Evolutionary conservation across 768 basidiomycete genomes (phyloP).

Genomic region (Ramaria rubella): DNA sequence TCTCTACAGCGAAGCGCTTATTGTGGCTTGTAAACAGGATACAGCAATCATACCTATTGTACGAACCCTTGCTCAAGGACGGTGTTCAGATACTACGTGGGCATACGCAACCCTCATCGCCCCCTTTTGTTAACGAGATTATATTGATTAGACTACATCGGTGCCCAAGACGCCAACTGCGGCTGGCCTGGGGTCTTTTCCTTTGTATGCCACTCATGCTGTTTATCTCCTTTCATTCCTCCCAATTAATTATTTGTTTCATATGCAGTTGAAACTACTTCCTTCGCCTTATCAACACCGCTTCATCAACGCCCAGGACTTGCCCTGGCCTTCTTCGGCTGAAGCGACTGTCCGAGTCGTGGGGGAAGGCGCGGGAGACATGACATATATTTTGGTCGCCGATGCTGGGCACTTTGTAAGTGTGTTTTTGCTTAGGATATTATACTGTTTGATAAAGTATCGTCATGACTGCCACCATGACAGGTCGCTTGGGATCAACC

Average conservation of each 20-base stretch:
- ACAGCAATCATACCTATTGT: conserved; percentile 18
- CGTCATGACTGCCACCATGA: neutral
- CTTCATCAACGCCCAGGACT: conserved; percentile 23
- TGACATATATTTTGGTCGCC: conserved; percentile 28
- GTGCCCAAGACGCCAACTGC: conserved; percentile 26
- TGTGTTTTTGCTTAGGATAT: neutral
- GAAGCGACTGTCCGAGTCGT: conserved; percentile 24
- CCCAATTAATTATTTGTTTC: too few relatives aligned
- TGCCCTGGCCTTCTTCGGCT: conserved; percentile 23
- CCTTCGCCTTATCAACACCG: conserved; percentile 20
- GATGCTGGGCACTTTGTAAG: conserved; percentile 31
- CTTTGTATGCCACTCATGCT: conserved; percentile 20
- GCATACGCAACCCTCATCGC: neutral
- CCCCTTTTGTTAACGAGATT: too few relatives aligned
- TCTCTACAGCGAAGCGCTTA: too few relatives aligned
- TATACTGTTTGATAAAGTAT: neutral
- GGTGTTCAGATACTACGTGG: conserved; percentile 21
- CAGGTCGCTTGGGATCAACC: conserved; percentile 22
- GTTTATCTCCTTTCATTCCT: neutral
- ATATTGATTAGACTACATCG: conserved; percentile 27
- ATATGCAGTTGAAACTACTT: conserved; percentile 23
- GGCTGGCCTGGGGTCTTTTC: conserved; percentile 27
- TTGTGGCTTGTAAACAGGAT: conserved; percentile 7
- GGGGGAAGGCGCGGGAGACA: conserved; percentile 27
- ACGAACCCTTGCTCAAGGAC: conserved; percentile 21